Evolutionary conservation across 768 basidiomycete species (phyloP), one percentile per base, ranked within the genome.

Genomic region (Ramaria sp.): DNA sequence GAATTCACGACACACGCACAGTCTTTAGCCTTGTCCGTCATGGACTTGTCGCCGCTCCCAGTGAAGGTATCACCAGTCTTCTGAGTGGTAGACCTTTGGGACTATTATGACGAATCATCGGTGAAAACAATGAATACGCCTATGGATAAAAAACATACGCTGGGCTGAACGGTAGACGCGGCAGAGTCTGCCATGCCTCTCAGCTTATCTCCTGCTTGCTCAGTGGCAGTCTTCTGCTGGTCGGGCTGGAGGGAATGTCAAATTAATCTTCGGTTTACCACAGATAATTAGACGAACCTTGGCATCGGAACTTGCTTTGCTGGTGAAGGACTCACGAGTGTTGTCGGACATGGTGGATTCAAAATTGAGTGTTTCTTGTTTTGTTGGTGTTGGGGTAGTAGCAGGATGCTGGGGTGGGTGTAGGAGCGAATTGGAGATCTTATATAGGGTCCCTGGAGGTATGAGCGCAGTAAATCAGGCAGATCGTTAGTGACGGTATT

Each of bases 281-380:
- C 42, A 55, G 22, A 45, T 41, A 53, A 4, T 18, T 18, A 7
- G 12, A 50, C 55, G 1, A 47, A 79, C 78, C 76, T 81, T 79
- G 50, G 78, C 2, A 42, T 75, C 68, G 62, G 78, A 58, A 36
- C 62, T 57, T 48, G 71, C 73, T 69, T 81, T 82, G 72, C 81
- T 78, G 62, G 77, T 76, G 68, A 79, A 66, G 56, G 72, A 74
- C 72, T 81, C 78, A 60, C 80, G 79, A 55, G 66, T 71, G 50
- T 70, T 66, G 62, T 82, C 79, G 63, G 78, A 75, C 78, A 80
- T 81, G 59, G n/a, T 65, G 39, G 18, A 34, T 34, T 34, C 32
- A 34, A 34, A 8, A 9, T 34, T 34, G n/a, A n/a, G n/a, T n/a
- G n/a, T n/a, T n/a, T n/a, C n/a, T n/a, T n/a, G n/a, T n/a, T n/a